phyloP scores from a whole-genome alignment of 257 asterid genomes.

The Nicotiana tabacum region DNA sequence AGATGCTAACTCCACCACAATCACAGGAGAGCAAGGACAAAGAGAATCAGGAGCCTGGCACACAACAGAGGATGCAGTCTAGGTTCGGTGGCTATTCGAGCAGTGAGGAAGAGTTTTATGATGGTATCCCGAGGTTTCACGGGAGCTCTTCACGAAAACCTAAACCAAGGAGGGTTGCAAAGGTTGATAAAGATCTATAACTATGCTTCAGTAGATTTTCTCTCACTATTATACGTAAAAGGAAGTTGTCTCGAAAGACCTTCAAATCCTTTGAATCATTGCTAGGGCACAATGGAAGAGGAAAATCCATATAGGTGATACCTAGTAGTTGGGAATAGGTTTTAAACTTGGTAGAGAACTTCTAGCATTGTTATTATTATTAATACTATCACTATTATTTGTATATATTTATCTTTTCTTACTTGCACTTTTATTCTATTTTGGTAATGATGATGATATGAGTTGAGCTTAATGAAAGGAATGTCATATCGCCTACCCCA shows the following conservation, averaged over 20 bases:
- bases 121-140: constrained; percentile 65
- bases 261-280: too few relatives aligned
- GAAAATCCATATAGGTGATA: too few relatives aligned
- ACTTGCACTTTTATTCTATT: too few relatives aligned
- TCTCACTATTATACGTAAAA: not conserved
- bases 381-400: too few relatives aligned
- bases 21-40: not conserved
- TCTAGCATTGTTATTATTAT: too few relatives aligned
- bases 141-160: constrained; percentile 48
- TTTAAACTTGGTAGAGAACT: too few relatives aligned
- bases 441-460: too few relatives aligned
- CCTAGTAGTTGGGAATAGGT: too few relatives aligned
- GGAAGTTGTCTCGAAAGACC: not conserved
- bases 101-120: constrained; percentile 65
- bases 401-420: too few relatives aligned
- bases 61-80: not conserved
- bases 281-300: too few relatives aligned
- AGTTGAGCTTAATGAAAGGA: too few relatives aligned
- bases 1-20: constrained; percentile 4
- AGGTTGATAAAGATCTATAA: constrained; percentile 25
- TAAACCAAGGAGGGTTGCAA: constrained; percentile 42
- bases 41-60: not conserved
- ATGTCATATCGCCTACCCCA: too few relatives aligned
- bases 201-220: not conserved
- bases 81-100: constrained; percentile 12